Evolutionary conservation across 1,284 basidiomycete genomes (phyloP).

Genomic region (Golubevia pallescens): DNA sequence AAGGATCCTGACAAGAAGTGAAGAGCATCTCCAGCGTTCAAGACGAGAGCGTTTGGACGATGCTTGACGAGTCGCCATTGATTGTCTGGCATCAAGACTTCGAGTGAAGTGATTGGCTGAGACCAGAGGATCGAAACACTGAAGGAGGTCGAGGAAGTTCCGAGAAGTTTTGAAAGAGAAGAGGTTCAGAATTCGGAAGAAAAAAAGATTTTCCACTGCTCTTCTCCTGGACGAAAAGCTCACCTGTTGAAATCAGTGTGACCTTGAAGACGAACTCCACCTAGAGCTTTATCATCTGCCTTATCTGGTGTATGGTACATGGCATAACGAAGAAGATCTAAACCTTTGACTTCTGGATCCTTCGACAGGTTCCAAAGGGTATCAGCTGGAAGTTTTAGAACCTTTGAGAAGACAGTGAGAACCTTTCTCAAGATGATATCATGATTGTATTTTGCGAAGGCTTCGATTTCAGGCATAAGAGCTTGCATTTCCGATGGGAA

Average conservation of each 20-base stretch:
- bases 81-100: conserved; percentile 66
- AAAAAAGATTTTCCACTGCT: too few species aligned
- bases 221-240: too few species aligned
- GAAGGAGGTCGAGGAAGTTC: too few species aligned
- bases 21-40: conserved; percentile 60
- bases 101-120: conserved; percentile 66
- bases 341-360: conserved; percentile 64
- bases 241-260: conserved; percentile 66
- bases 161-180: too few species aligned
- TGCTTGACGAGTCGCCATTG: conserved; percentile 66
- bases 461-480: conserved; percentile 63
- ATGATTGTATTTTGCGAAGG: conserved; percentile 64
- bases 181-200: too few species aligned
- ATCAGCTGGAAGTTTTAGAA: conserved; percentile 66
- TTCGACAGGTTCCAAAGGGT: conserved; percentile 66
- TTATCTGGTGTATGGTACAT: conserved; percentile 65
- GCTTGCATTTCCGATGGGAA: conserved; percentile 44
- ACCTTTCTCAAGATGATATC: conserved; percentile 64
- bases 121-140: conserved; percentile 65
- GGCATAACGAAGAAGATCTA: conserved; percentile 66
- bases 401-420: conserved; percentile 65
- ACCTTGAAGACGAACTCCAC: conserved; percentile 66
- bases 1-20: conserved; percentile 55
- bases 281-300: conserved; percentile 56
- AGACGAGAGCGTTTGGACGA: conserved; percentile 54